phyloP scores from a whole-genome alignment of 192 early-diverging fungal species.

The Mortierella antarctica region DNA sequence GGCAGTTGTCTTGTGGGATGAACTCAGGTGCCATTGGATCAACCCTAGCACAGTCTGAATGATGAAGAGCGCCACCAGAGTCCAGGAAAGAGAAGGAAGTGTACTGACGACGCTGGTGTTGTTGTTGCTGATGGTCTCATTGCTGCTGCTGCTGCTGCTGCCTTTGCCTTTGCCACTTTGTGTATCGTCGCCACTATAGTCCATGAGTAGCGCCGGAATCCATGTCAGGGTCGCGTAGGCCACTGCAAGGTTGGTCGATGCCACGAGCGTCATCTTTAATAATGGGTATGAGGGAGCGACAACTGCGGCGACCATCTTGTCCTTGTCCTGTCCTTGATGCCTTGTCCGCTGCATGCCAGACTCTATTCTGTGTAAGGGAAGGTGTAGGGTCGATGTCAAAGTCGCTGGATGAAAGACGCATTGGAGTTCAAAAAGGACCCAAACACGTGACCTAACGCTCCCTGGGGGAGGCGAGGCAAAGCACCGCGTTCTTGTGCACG shows the following conservation, averaged over 20 bases:
- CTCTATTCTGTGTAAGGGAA: background rate
- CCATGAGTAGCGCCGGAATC: slow-evolving; percentile 18
- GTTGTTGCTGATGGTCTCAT: background rate
- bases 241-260: slow-evolving; percentile 28
- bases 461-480: too few species aligned
- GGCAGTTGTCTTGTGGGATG: background rate
- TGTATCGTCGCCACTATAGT: background rate
- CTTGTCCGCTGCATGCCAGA: slow-evolving; percentile 25
- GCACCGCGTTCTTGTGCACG: too few species aligned
- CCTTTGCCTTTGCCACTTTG: background rate
- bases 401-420: too few species aligned
- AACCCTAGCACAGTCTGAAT: slow-evolving; percentile 27
- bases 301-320: background rate
- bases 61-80: slow-evolving; percentile 25
- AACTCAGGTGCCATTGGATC: slow-evolving; percentile 13
- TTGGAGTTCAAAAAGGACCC: too few species aligned
- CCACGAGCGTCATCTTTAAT: slow-evolving; percentile 33
- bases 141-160: background rate
- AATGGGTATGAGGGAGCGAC: slow-evolving; percentile 32
- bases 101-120: background rate
- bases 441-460: too few species aligned
- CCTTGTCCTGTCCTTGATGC: slow-evolving; percentile 12
- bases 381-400: background rate
- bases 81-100: slow-evolving; percentile 40
- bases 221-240: slow-evolving; percentile 23